These are phyloP conservation scores for Phytophthora melonis DNA, from an alignment of 352 stramenopile genomes.

Conservation along the genomic window DNA sequence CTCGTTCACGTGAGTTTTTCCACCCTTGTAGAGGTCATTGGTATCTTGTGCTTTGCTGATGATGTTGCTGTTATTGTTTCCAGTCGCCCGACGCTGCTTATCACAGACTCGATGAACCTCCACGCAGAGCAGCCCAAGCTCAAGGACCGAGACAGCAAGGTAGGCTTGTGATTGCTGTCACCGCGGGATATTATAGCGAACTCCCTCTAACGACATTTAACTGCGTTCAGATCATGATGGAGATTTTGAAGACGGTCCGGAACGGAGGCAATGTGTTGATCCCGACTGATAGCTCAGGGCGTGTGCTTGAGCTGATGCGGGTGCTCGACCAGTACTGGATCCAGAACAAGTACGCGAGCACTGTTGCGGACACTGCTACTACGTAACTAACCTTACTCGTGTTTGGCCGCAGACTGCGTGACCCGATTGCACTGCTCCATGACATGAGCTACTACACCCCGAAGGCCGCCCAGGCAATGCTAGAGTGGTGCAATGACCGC, in stretches of 20 bases:
- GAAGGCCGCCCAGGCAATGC: constrained; percentile 89
- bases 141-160: constrained; percentile 88
- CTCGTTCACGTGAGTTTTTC: constrained; percentile 82
- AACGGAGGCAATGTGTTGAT: constrained; percentile 96
- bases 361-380: constrained; percentile 10
- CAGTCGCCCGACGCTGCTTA: constrained; percentile 86
- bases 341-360: constrained; percentile 86
- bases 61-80: constrained; percentile 15
- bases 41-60: background rate
- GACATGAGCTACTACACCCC: constrained; percentile 92
- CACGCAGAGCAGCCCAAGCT: constrained; percentile 88
- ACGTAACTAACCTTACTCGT: constrained; percentile 9
- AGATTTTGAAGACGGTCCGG: constrained; percentile 93
- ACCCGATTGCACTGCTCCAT: constrained; percentile 88
- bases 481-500: constrained; percentile 92
- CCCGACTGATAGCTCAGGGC: constrained; percentile 94
- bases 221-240: constrained; percentile 86
- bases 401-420: constrained; percentile 57
- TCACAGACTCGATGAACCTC: constrained; percentile 91
- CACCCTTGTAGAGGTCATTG: background rate
- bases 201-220: constrained; percentile 25
- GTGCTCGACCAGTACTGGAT: constrained; percentile 97
- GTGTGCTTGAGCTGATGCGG: constrained; percentile 96
- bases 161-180: constrained; percentile 14
- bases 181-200: background rate